phyloP scores from a whole-genome alignment of 2,329 filamentous ascomycete genomes.

The Curvularia spicifera region DNA sequence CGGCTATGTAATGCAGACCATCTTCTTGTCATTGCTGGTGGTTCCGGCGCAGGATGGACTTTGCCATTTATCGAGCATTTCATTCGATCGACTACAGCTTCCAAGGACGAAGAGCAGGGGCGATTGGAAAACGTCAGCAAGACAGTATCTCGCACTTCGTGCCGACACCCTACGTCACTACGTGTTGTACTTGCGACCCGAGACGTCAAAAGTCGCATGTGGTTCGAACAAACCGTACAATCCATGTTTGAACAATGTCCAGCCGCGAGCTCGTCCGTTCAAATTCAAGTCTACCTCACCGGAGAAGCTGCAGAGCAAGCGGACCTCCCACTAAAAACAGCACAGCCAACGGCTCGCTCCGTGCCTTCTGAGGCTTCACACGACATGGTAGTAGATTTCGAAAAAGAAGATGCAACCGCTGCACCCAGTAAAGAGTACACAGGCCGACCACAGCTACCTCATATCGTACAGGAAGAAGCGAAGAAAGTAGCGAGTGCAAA shows the following conservation, averaged over 20 bases:
- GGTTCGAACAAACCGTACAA: slow-evolving; percentile 45
- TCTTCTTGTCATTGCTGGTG: slow-evolving; percentile 60
- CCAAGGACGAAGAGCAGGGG: slow-evolving; percentile 1
- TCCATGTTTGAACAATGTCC: slow-evolving; percentile 35
- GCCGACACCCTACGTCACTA: slow-evolving; percentile 18
- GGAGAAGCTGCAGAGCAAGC: slow-evolving; percentile 26
- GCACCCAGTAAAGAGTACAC: slow-evolving; percentile 27
- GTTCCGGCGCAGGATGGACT: slow-evolving; percentile 62
- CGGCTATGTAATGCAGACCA: slow-evolving; percentile 46
- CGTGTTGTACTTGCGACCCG: slow-evolving; percentile 48
- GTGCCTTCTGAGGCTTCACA: background rate
- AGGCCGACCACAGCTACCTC: slow-evolving; percentile 46
- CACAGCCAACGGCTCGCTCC: background rate
- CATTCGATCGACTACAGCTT: slow-evolving; percentile 1
- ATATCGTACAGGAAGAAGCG: slow-evolving; percentile 35
- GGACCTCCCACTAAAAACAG: background rate
- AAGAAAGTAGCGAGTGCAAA: slow-evolving; percentile 20
- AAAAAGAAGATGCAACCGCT: background rate
- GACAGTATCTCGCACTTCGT: background rate
- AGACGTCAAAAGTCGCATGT: slow-evolving; percentile 43
- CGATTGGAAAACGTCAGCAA: background rate
- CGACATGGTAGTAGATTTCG: background rate
- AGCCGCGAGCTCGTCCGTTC: slow-evolving; percentile 17
- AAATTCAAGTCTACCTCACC: slow-evolving; percentile 37
- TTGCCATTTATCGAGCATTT: slow-evolving; percentile 56